phyloP scores from a whole-genome alignment of 169 alveolate species.

The Plasmodium coatneyi region DNA sequence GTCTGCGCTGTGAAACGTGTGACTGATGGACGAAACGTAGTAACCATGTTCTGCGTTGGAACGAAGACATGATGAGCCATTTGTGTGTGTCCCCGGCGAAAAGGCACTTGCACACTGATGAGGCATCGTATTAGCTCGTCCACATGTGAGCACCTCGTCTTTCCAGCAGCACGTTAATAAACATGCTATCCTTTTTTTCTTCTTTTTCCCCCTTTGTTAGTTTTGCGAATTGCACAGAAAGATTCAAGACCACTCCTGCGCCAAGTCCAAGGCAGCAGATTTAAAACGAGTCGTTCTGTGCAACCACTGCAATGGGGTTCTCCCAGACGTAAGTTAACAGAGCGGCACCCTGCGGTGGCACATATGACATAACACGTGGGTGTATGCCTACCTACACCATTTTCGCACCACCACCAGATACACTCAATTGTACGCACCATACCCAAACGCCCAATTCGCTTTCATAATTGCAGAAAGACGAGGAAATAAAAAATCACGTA shows the following conservation, averaged over 20 bases:
- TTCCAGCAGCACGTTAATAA: not conserved
- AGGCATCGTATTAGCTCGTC: not conserved
- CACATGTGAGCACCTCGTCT: not conserved
- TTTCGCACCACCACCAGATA: not conserved
- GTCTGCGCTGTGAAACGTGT: not conserved
- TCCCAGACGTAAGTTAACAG: constrained; percentile 58
- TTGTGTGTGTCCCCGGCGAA: not conserved
- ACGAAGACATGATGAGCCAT: not conserved
- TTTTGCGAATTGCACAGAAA: constrained; percentile 72
- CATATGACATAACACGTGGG: not conserved
- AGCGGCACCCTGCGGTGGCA: not conserved
- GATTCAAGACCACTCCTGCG: constrained; percentile 42
- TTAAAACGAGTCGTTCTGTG: constrained; percentile 29
- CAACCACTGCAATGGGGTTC: constrained; percentile 26
- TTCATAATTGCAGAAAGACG: constrained; percentile 26
- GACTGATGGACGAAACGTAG: not conserved
- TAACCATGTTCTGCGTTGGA: not conserved
- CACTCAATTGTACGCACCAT: not conserved
- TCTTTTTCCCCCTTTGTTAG: constrained; percentile 5
- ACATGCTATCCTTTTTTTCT: not conserved
- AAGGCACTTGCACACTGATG: not conserved
- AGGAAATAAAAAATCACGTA: constrained; percentile 54
- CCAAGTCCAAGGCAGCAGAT: constrained; percentile 12
- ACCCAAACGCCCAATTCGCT: not conserved
- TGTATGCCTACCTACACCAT: not conserved